Conservation (phyloP, 139 green algal species). For the Desmodesmus armatus region DNA sequence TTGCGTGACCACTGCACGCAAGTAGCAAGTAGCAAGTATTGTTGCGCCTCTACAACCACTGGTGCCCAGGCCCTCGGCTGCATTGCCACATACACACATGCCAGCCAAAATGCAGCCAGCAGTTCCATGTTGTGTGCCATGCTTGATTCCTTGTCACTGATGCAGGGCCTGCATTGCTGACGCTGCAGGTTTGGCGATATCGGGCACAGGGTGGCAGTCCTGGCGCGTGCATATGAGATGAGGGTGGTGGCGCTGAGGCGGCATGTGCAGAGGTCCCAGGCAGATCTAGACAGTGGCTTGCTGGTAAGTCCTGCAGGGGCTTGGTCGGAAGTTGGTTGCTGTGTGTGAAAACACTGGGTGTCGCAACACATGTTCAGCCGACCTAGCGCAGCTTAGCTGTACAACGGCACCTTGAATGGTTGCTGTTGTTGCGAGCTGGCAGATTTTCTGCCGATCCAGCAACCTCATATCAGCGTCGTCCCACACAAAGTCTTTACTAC, state of each 20-base stretch:
- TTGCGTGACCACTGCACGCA: too few relatives aligned
- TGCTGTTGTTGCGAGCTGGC: background rate
- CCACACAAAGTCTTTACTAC: background rate
- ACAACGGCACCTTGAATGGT: background rate
- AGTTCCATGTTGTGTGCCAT: background rate
- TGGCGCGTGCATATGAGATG: conserved; percentile 70
- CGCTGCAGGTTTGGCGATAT: conserved; percentile 69
- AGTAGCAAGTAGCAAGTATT: background rate
- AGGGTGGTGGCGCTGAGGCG: conserved; percentile 57
- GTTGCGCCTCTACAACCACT: background rate
- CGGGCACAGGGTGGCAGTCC: conserved; percentile 42
- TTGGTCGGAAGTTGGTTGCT: too few relatives aligned
- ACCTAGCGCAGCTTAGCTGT: too few relatives aligned
- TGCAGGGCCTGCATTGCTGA: too few relatives aligned
- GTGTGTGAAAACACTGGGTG: too few relatives aligned
- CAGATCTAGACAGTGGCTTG: conserved; percentile 31
- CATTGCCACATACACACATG: background rate
- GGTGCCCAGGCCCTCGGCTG: background rate
- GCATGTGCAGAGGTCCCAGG: conserved; percentile 44
- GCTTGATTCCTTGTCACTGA: too few relatives aligned
- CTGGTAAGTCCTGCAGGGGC: background rate
- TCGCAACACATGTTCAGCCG: too few relatives aligned
- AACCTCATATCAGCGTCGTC: too few relatives aligned
- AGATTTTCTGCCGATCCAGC: background rate
- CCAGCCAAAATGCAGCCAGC: background rate